Conservation (phyloP, 2,329 filamentous ascomycete species). For the Epichloe gansuensis region DNA sequence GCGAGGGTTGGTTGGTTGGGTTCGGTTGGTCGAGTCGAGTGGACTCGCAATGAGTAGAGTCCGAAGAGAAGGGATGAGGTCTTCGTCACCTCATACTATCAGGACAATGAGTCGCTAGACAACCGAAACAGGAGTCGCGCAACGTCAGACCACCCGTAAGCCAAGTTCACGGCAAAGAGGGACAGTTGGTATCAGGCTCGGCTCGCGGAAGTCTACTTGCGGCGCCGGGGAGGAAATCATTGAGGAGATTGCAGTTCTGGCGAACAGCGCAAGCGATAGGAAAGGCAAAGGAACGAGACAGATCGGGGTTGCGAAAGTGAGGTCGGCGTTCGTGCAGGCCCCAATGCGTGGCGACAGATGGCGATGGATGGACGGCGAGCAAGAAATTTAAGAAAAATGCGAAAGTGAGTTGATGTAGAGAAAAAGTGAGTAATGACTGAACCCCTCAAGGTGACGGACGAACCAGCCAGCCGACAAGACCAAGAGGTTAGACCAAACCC, state of each 20-base stretch:
- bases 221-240: constrained; percentile 24
- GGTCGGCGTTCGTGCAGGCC: neutral
- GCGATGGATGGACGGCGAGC: neutral
- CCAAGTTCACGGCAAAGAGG: constrained; percentile 15
- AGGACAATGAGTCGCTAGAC: constrained; percentile 12
- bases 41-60: neutral
- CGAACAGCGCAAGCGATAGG: constrained; percentile 7
- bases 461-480: neutral
- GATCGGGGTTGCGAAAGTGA: neutral
- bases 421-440: constrained; percentile 9
- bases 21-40: neutral
- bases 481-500: neutral
- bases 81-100: constrained; percentile 23
- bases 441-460: constrained; percentile 12
- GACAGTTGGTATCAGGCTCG: constrained; percentile 21
- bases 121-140: constrained; percentile 4
- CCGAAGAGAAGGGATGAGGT: constrained; percentile 13
- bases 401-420: constrained; percentile 6
- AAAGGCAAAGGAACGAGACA: neutral
- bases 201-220: constrained; percentile 24
- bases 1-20: neutral
- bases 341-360: neutral
- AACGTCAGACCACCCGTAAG: constrained; percentile 23
- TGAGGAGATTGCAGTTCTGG: constrained; percentile 15
- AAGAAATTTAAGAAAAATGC: neutral